Base-by-base conservation (phyloP, 1,284 basidiomycete species). In the Ceratobasidium sp. region DNA sequence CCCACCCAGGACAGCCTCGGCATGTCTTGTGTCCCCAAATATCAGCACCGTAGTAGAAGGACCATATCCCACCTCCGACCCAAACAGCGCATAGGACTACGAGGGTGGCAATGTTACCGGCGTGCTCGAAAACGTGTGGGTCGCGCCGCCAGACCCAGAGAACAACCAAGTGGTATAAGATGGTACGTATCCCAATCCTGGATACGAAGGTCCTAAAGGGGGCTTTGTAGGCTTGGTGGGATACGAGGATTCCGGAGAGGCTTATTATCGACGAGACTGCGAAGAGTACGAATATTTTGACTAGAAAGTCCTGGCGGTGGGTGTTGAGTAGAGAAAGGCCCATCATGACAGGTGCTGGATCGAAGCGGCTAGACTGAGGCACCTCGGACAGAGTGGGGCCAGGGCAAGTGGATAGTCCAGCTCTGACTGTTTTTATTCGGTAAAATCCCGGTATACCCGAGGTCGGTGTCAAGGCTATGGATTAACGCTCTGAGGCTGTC, bases 21-120 rank as follows among this genome's bases (percentile, higher is more conserved):
- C 64, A 66, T 8, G 48, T 8, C 24, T 66, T 66, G 24, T 66
- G 53, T 13, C 64, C 64, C 64, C 64, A 66, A 2, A 66, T 14
- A n/a, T 66, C 64, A 4, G 48, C 64, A 8, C 48, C 64, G 24
- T 34, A 66, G 11, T 22, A 54, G 13, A 49, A 29, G 1, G 48
- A 66, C 64, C 49, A 54, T 8, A 54, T 27, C 24, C 19, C 49
- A 19, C 48, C 49, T 9, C 49, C 48, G 37, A 66, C 19, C 64
- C 64, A 66, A 24, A 31, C 11, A 16, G n/a, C 14, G 49, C 48
- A 49, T 11, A 66, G 8, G 8, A 49, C 19, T 19, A 19, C 13
- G 19, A 24, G 34, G 8, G 34, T n/a, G 37, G 2, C n/a, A n/a
- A 66, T 31, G 34, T 66, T 53, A 13, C 43, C 53, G 9, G 27